Percentiles rank a stretch among this genome's conserved stretches.
phyloP scores from a whole-genome alignment of 768 basidiomycete genomes.

The Phaeotremella skinneri region DNA sequence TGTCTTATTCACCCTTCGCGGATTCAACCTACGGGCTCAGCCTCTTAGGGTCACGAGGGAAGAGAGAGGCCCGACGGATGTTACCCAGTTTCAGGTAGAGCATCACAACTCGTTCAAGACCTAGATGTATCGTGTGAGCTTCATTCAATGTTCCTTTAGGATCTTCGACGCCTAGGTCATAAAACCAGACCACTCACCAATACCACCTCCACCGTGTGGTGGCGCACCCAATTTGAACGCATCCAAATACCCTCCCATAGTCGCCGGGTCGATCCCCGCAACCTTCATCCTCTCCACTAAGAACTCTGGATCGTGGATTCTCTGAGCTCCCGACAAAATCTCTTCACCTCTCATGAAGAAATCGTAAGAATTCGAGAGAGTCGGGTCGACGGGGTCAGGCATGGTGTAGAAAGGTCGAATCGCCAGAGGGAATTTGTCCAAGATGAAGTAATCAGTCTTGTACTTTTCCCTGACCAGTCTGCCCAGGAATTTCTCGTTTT shows the following conservation, averaged over 20 bases:
- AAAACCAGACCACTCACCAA: slow-evolving; percentile 56
- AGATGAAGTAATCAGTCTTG: slow-evolving; percentile 96
- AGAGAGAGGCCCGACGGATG: slow-evolving; percentile 85
- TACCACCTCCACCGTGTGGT: slow-evolving; percentile 95
- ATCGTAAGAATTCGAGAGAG: slow-evolving; percentile 96
- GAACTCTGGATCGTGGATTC: slow-evolving; percentile 84
- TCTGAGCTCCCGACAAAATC: slow-evolving; percentile 96
- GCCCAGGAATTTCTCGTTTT: slow-evolving; percentile 92
- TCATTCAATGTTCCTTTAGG: not conserved
- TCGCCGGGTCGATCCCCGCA: slow-evolving; percentile 84
- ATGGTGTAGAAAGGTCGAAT: slow-evolving; percentile 99
- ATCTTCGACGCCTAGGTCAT: not conserved
- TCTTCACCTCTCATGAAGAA: slow-evolving; percentile 99
- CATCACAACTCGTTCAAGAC: slow-evolving; percentile 93
- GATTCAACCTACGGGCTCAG: slow-evolving; percentile 71
- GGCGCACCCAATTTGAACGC: slow-evolving; percentile 92
- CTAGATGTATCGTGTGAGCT: slow-evolving; percentile 22
- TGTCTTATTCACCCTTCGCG: no score
- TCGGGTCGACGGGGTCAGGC: slow-evolving; percentile 91
- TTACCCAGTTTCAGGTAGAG: slow-evolving; percentile 95
- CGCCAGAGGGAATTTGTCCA: slow-evolving; percentile 96
- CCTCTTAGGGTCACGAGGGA: slow-evolving; percentile 95
- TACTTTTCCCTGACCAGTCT: slow-evolving; percentile 86
- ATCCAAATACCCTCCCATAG: slow-evolving; percentile 89
- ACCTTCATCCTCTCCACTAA: slow-evolving; percentile 78